Conservation (phyloP, 2,329 filamentous ascomycete species). For the Myrmaecium sp. region DNA sequence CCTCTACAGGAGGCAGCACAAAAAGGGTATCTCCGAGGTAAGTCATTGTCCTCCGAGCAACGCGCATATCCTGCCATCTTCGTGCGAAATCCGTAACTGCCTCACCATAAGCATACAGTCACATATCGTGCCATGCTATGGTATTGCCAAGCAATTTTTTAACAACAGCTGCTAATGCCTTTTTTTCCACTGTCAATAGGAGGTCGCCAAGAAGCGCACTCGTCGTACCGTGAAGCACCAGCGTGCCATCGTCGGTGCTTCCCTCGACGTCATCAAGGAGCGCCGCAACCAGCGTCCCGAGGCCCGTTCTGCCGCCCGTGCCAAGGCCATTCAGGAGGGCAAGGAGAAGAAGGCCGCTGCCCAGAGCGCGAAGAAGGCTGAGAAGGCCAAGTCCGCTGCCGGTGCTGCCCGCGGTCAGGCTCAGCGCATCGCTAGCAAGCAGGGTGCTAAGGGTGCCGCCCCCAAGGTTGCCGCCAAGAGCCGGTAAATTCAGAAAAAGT, state of each 20-base stretch:
- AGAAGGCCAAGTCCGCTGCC: conserved; percentile 91
- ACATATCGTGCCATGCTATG: no score
- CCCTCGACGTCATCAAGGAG: conserved; percentile 99
- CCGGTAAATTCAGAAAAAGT: conserved; percentile 43
- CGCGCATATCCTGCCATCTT: not conserved
- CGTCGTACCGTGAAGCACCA: conserved; percentile 97
- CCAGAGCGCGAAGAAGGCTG: conserved; percentile 89
- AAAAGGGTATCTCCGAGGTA: conserved; percentile 99
- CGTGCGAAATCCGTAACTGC: no score
- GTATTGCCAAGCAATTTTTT: no score
- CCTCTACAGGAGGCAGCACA: conserved; percentile 96
- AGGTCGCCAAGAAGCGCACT: conserved; percentile 99
- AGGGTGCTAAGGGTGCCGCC: conserved; percentile 82
- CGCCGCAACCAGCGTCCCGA: conserved; percentile 87
- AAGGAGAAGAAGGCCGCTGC: conserved; percentile 95
- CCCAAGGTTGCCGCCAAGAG: conserved; percentile 72
- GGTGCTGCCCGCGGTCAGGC: conserved; percentile 59
- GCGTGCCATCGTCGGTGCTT: conserved; percentile 97
- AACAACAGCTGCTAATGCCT: conserved; percentile 4
- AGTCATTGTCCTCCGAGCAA: conserved; percentile 15
- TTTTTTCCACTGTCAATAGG: conserved; percentile 44
- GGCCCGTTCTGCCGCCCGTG: conserved; percentile 80
- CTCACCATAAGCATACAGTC: no score
- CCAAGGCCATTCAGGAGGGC: conserved; percentile 82
- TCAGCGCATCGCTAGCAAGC: conserved; percentile 79